Evolutionary conservation across 345 rosid genomes (phyloP).

Genomic region (Melastoma malabathricum): DNA sequence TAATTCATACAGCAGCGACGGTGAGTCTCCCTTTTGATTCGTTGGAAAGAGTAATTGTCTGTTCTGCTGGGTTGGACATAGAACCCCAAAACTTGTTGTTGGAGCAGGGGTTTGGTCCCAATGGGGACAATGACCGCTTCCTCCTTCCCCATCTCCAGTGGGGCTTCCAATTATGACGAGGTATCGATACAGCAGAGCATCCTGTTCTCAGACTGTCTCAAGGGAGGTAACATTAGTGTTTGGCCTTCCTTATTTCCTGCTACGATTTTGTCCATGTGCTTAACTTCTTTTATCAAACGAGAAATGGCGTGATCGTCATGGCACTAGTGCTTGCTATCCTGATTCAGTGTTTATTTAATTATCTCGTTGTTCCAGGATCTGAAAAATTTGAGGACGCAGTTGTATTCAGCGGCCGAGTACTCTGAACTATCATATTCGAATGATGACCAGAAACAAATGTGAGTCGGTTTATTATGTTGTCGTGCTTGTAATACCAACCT

Average conservation of each 20-base stretch:
- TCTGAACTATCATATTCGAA: constrained; percentile 71
- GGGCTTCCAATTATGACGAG: constrained; percentile 10
- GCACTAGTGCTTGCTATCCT: too few species aligned
- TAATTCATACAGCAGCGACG: too few species aligned
- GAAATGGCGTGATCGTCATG: too few species aligned
- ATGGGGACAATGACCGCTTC: constrained; percentile 11
- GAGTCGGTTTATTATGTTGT: constrained; percentile 17
- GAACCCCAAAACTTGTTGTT: too few species aligned
- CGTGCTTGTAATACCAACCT: too few species aligned
- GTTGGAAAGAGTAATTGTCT: too few species aligned
- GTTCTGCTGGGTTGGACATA: too few species aligned
- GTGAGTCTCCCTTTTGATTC: too few species aligned
- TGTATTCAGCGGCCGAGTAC: constrained; percentile 92
- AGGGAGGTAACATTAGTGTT: constrained; percentile 1
- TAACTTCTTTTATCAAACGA: too few species aligned
- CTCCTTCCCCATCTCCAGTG: constrained; percentile 4
- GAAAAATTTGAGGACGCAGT: constrained; percentile 70
- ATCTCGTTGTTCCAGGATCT: constrained; percentile 39
- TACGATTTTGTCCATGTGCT: neutral
- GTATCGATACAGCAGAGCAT: constrained; percentile 10
- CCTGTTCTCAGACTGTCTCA: constrained; percentile 11
- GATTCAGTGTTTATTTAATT: too few species aligned
- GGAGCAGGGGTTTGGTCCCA: neutral
- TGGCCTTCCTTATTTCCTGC: neutral
- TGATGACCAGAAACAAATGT: constrained; percentile 77